A percentile compares a stretch with the other conserved stretches of the same genome.
phyloP scores from a whole-genome alignment of 805 yeast genomes.

The Candida xiaguanensis region DNA sequence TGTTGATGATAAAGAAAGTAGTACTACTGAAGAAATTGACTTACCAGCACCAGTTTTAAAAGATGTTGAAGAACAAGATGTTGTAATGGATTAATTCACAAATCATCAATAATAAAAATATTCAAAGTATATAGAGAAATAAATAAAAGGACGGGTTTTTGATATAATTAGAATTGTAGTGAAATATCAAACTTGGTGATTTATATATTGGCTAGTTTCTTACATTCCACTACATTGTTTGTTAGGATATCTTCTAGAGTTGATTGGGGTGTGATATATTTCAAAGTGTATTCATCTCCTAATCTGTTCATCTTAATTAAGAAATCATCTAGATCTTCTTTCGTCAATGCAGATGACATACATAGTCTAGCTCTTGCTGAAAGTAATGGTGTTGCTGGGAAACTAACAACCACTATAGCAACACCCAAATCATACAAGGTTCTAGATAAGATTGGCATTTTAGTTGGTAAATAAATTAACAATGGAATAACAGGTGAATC shows the following conservation, averaged over 20 bases:
- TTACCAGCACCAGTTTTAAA: conserved; percentile 9
- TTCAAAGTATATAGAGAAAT: not conserved
- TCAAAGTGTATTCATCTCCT: conserved; percentile 73
- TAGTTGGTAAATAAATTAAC: conserved; percentile 82
- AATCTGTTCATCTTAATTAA: conserved; percentile 67
- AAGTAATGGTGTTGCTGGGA: conserved; percentile 94
- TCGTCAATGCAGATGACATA: conserved; percentile 86
- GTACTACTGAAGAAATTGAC: conserved; percentile 15
- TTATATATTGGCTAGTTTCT: too few species aligned
- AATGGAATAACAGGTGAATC: conserved; percentile 96
- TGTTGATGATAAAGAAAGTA: conserved; percentile 14
- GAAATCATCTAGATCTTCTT: conserved; percentile 85
- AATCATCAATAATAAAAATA: too few species aligned
- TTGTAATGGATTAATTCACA: too few species aligned
- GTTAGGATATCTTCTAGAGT: conserved; percentile 71
- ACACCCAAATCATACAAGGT: conserved; percentile 73
- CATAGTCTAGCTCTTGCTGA: conserved; percentile 91
- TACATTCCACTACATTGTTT: conserved; percentile 65
- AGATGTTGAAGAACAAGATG: conserved; percentile 12
- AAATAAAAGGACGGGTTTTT: conserved; percentile 4
- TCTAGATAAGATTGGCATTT: conserved; percentile 90
- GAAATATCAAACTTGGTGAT: too few species aligned
- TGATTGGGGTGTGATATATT: conserved; percentile 80
- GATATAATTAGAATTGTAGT: too few species aligned
- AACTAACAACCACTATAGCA: conserved; percentile 95